A percentile compares a stretch with the other conserved stretches of the same genome.
phyloP scores from a whole-genome alignment of 257 asterid genomes.

The Capsicum chinense region DNA sequence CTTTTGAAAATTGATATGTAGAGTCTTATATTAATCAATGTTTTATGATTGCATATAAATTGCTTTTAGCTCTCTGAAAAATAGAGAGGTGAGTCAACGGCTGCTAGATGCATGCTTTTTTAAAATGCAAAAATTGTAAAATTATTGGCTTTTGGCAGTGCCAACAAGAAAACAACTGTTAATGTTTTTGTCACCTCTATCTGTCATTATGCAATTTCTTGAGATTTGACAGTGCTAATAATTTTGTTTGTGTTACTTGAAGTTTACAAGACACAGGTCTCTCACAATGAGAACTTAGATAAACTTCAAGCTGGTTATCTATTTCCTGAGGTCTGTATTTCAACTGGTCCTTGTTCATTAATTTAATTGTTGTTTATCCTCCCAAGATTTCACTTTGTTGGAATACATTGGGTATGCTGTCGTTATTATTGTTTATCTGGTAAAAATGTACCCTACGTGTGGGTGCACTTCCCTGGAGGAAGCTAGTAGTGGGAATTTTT shows the following conservation, averaged over 20 bases:
- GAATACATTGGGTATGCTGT: too few relatives aligned
- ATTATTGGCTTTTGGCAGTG: background rate
- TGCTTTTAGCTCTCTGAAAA: background rate
- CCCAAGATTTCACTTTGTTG: too few relatives aligned
- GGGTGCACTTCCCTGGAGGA: constrained; percentile 89
- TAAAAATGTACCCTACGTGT: constrained; percentile 89
- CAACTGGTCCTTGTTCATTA: background rate
- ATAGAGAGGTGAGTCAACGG: background rate
- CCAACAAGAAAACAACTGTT: background rate
- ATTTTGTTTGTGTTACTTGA: constrained; percentile 39
- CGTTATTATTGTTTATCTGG: constrained; percentile 37
- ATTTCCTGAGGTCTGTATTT: constrained; percentile 82
- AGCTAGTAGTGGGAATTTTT: constrained; percentile 99
- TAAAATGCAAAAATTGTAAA: background rate
- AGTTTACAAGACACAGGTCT: constrained; percentile 81
- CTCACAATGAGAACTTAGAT: constrained; percentile 81
- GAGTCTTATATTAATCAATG: constrained; percentile 7
- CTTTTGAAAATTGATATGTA: background rate
- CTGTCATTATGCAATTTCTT: background rate
- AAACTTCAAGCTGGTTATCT: constrained; percentile 98
- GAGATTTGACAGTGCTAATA: constrained; percentile 27
- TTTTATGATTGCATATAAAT: background rate
- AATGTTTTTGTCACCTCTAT: background rate
- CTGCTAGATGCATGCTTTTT: background rate
- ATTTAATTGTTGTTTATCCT: background rate